Conservation (phyloP, 1,284 basidiomycete genomes). For the Irpex sp. region DNA sequence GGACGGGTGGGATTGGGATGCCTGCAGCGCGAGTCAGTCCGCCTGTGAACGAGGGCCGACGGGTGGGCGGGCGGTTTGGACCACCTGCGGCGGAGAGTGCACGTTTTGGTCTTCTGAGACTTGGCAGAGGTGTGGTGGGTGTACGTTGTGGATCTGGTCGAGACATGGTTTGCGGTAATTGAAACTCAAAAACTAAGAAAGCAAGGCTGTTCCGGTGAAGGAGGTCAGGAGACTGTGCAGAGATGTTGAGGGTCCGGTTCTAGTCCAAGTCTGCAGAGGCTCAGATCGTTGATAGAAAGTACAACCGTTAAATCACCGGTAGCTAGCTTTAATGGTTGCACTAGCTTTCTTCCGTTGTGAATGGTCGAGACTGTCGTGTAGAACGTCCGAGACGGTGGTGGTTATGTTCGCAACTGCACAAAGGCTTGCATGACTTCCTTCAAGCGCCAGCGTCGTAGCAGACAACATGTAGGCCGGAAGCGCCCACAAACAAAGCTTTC, state of each 20-base stretch:
- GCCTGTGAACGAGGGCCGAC: slow-evolving; percentile 26
- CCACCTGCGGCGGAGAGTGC: slow-evolving; percentile 10
- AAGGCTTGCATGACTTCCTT: too few species aligned
- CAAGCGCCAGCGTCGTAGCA: too few species aligned
- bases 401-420: too few species aligned
- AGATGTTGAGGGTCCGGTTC: background rate
- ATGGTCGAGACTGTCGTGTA: background rate
- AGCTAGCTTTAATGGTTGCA: background rate
- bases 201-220: background rate
- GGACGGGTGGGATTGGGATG: slow-evolving; percentile 24
- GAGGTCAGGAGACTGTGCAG: background rate
- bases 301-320: background rate
- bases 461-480: too few species aligned
- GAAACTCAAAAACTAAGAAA: background rate
- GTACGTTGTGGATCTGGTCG: slow-evolving; percentile 14
- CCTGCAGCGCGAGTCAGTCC: slow-evolving; percentile 18
- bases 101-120: slow-evolving; percentile 17
- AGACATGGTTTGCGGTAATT: slow-evolving; percentile 16
- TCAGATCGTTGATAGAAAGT: too few species aligned
- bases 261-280: background rate
- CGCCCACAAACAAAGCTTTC: too few species aligned
- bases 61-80: slow-evolving; percentile 13
- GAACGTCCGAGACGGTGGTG: too few species aligned
- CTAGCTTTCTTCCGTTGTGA: background rate
- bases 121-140: slow-evolving; percentile 12